Base-by-base conservation (phyloP, 495 filamentous ascomycete species). In the Geoglossum glabrum region DNA sequence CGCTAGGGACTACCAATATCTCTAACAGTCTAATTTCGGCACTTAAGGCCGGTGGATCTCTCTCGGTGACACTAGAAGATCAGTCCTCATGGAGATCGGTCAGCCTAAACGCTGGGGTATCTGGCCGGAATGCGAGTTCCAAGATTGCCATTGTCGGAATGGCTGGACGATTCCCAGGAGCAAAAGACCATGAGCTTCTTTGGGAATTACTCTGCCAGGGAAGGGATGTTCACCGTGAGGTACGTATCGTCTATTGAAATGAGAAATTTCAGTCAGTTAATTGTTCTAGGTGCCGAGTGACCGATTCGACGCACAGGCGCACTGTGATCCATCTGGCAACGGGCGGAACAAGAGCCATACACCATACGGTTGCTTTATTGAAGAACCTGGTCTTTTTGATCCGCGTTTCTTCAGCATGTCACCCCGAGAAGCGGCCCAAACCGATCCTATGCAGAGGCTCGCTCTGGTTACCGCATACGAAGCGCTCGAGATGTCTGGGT, bases 321-420 rank as follows among this genome's bases (percentile, higher is more conserved):
- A 69, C 50, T 38, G 58, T 19, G 66, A 68, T 62, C 34, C 64
- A 1, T 59, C 63, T 36, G 62, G 65, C 13, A 70, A 63, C 13
- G 46, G 33, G n/a, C 64, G 63, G 31, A 74, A 73, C 47, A 68
- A 65, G 2, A 67, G 61, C 34, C 40, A 46, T 13, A 69, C 61
- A 10, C 62, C 52, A 3, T 71, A 59, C 58, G 71, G 71, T 1
- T 73, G 69, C 55, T 74, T 64, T 26, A 56, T 74, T 11, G 61
- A 72, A 0, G 58, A 69, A n/a, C 63, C 71, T 27, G 71, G 64
- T 15, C 25, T 65, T 3, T 73, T 73, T 55, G 71, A 73, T 60
- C 60, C 67, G 31, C 64, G 64, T 1, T 70, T 73, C 49, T 73
- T 73, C 64, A 70, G 67, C 62, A 72, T 73, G 60, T 71, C 68